A percentile compares a stretch with the other conserved stretches of the same genome.
Evolutionary conservation across 2,329 filamentous ascomycete species (phyloP).

Genomic region (Cladosporium sp.): DNA sequence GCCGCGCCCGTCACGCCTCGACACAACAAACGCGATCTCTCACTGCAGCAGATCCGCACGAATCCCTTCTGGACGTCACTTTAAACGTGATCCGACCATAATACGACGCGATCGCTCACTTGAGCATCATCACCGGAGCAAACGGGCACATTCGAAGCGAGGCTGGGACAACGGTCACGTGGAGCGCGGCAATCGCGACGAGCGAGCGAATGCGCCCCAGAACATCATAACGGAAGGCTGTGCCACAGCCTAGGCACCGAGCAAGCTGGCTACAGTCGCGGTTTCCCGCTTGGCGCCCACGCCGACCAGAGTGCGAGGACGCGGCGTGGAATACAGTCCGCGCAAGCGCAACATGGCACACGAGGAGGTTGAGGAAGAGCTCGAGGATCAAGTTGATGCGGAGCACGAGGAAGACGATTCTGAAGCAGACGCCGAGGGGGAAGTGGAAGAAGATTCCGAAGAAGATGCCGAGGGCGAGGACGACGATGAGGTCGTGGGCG

Average conservation of each 20-base stretch:
- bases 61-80: not conserved
- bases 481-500: constrained; percentile 36
- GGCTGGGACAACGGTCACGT: not conserved
- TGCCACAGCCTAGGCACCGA: constrained; percentile 8
- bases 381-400: constrained; percentile 29
- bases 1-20: constrained; percentile 4
- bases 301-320: constrained; percentile 30
- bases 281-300: constrained; percentile 29
- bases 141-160: not conserved
- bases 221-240: constrained; percentile 2
- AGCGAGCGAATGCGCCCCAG: constrained; percentile 8
- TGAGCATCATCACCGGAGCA: not conserved
- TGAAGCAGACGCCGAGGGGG: constrained; percentile 34
- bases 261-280: constrained; percentile 31
- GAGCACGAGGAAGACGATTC: constrained; percentile 34
- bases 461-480: constrained; percentile 38
- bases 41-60: not conserved
- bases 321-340: constrained; percentile 28
- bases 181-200: not conserved
- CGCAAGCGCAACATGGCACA: constrained; percentile 12
- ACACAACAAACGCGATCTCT: constrained; percentile 5
- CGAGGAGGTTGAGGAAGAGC: constrained; percentile 30
- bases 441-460: constrained; percentile 41
- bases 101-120: constrained; percentile 6
- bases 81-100: not conserved